phyloP scores from a whole-genome alignment of 371 early-diverging fungal species.

The Apophysomyces trapeziformis region DNA sequence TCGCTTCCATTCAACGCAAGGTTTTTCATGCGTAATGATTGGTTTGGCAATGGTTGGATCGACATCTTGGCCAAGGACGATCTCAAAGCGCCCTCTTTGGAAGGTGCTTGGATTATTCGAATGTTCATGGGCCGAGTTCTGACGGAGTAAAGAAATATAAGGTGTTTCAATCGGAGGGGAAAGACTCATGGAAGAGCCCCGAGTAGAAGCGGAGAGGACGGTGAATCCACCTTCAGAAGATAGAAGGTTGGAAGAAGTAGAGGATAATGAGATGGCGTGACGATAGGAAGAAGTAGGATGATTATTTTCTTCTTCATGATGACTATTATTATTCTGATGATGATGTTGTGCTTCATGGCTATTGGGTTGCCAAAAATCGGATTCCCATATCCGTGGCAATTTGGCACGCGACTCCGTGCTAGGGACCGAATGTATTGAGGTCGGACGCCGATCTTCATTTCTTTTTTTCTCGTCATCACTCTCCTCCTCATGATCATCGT shows the following conservation, averaged over 20 bases:
- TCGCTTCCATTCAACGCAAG: conserved; percentile 49
- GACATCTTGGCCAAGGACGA: conserved; percentile 40
- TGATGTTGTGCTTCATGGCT: too few species aligned
- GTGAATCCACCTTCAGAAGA: conserved; percentile 1
- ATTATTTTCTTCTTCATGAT: not conserved
- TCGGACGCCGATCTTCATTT: not conserved
- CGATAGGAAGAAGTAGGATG: not conserved
- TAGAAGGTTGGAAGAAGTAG: conserved; percentile 5
- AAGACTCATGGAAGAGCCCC: conserved; percentile 4
- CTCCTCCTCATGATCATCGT: conserved; percentile 12
- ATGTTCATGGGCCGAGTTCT: conserved; percentile 8
- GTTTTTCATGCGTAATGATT: conserved; percentile 22
- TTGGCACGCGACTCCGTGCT: conserved; percentile 21
- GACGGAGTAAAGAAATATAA: conserved; percentile 26
- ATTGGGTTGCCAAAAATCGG: conserved; percentile 40
- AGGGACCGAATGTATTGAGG: conserved; percentile 29
- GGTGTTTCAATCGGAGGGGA: conserved; percentile 21
- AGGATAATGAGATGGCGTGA: conserved; percentile 17
- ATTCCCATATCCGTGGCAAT: conserved; percentile 48
- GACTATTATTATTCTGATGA: not conserved
- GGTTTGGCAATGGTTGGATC: conserved; percentile 31
- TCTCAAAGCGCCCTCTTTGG: conserved; percentile 49
- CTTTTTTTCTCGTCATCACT: conserved; percentile 8
- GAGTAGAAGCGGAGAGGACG: conserved; percentile 1
- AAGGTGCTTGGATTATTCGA: conserved; percentile 25